Evolutionary conservation across 2,329 filamentous ascomycete genomes (phyloP), one percentile per base, ranked within the genome.

Genomic region (Botryotinia convoluta): DNA sequence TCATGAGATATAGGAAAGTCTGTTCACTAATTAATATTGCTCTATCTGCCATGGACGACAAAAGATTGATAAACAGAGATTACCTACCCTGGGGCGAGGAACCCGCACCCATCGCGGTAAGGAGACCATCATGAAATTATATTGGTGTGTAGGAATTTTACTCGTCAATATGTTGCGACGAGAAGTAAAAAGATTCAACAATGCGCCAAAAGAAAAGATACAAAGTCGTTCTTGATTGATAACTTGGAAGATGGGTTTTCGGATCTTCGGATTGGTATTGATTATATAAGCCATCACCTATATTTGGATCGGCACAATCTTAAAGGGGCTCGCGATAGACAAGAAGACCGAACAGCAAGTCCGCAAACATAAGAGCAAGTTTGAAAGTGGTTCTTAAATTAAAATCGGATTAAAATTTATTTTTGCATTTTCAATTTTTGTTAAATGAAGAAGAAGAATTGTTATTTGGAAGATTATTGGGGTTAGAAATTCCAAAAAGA

Each of bases 1-100:
- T 93, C 85, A 97, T 92, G 80, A 94, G 86, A 81, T 93, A 93
- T 77, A 97, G 88, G 82, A 97, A 95, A 64, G 90, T 91, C 94
- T 97, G 81, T 57, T 35, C 69, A 67, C 44, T 18, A 42, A 57
- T 79, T 67, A 80, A 74, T 54, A 68, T 39, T 45, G 16, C n/a
- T 72, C 73, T 64, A 29, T 35, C 39, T 71, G 7, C 37, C 20
- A 44, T 57, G 44, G 39, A 35, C 35, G 37, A 68, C n/a, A 48
- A 71, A 69, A n/a, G 63, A 48, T 62, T 60, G 70, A 65, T 54
- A 42, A 59, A 64, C 26, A 44, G 35, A 57, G 42, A 70, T 44
- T 57, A 77, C 79, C 44, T 78, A 81, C 80, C 57, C 75, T 77
- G 35, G 80, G 80, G 69, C 78, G 79, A 64, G 79, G 80, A 26